These are phyloP conservation scores for Fagopyrum homotropicum DNA, from an alignment of 148 eudicot genomes.

Conservation along the genomic window DNA sequence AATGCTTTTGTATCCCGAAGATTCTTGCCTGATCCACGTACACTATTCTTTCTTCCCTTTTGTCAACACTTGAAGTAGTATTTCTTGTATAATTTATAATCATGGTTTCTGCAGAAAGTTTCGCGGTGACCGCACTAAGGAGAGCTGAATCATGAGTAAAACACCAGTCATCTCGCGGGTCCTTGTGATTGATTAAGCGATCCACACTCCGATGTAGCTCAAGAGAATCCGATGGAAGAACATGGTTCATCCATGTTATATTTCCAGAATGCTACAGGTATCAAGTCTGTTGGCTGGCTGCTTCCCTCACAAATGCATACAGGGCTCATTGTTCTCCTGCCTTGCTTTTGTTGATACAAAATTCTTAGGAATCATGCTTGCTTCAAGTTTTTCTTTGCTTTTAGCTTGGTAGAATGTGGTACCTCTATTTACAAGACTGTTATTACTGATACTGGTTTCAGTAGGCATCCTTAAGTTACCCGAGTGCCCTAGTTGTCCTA, in stretches of 20 bases:
- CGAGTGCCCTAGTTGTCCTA: no score
- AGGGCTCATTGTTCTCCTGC: not conserved
- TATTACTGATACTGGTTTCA: no score
- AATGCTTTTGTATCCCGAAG: not conserved
- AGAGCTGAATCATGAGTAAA: not conserved
- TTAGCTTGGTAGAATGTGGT: not conserved
- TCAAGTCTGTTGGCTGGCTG: not conserved
- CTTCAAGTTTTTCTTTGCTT: not conserved
- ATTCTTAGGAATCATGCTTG: not conserved
- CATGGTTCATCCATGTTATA: not conserved
- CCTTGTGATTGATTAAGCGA: not conserved
- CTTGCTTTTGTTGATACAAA: constrained; percentile 4
- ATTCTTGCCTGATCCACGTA: not conserved
- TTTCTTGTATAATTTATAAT: not conserved
- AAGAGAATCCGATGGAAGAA: not conserved
- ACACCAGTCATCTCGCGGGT: not conserved
- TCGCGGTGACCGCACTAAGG: not conserved
- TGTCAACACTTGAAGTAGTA: not conserved
- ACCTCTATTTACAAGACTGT: not conserved
- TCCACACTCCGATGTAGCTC: not conserved
- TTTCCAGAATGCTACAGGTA: constrained; percentile 10
- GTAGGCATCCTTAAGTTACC: no score
- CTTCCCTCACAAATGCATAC: not conserved
- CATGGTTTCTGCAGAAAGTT: constrained; percentile 2
- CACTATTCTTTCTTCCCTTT: not conserved